phyloP scores from a whole-genome alignment of 495 filamentous ascomycete species.

The Entonaema liquescens region DNA sequence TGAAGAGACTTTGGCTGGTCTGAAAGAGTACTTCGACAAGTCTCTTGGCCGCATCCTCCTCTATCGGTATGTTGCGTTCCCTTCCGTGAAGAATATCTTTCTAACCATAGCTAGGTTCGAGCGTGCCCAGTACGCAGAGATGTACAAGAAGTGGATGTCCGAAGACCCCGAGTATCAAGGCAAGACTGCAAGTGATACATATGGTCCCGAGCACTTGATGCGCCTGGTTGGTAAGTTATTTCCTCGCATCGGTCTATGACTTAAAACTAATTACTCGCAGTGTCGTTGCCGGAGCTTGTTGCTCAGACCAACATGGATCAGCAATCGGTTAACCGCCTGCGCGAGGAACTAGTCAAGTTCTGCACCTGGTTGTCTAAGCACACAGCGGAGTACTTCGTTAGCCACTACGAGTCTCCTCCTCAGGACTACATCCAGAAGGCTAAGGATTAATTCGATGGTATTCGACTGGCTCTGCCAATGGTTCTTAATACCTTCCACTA shows the following conservation, averaged over 20 bases:
- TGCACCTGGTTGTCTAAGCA: slow-evolving; percentile 82
- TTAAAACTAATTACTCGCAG: slow-evolving; percentile 56
- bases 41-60: slow-evolving; percentile 85
- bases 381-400: slow-evolving; percentile 75
- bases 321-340: slow-evolving; percentile 83
- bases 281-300: slow-evolving; percentile 89
- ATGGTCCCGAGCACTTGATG: slow-evolving; percentile 90
- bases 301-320: slow-evolving; percentile 98
- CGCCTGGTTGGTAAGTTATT: slow-evolving; percentile 80
- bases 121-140: slow-evolving; percentile 79
- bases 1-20: slow-evolving; percentile 82
- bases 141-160: slow-evolving; percentile 69
- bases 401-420: slow-evolving; percentile 72
- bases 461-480: not conserved
- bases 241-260: not conserved
- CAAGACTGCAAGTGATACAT: slow-evolving; percentile 78
- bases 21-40: slow-evolving; percentile 92
- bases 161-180: slow-evolving; percentile 65
- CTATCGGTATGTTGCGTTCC: slow-evolving; percentile 65
- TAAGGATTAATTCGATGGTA: slow-evolving; percentile 30
- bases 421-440: slow-evolving; percentile 62
- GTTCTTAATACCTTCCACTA: not conserved
- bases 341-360: slow-evolving; percentile 85
- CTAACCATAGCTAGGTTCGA: slow-evolving; percentile 68
- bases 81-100: not conserved